Percentiles rank a stretch among this genome's conserved stretches.
These are phyloP conservation scores for Salix dunnii DNA, from an alignment of 345 rosid species.

Conservation along the genomic window DNA sequence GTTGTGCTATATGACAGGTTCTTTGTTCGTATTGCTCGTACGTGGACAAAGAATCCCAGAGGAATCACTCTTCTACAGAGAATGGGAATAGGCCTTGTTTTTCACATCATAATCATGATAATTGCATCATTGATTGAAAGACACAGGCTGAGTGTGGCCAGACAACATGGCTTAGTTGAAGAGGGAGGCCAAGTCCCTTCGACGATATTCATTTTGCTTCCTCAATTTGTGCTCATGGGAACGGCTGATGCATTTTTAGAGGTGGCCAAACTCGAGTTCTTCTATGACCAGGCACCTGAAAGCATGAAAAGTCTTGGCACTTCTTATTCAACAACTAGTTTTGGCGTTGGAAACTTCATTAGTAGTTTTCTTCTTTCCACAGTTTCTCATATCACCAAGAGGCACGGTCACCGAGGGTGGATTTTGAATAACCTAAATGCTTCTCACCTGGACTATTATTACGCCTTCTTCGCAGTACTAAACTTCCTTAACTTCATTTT, in stretches of 20 bases:
- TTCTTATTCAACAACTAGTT: conserved; percentile 48
- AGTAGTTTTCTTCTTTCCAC: conserved; percentile 70
- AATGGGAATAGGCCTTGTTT: conserved; percentile 62
- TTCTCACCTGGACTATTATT: conserved; percentile 71
- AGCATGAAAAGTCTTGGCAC: conserved; percentile 93
- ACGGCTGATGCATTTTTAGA: conserved; percentile 69
- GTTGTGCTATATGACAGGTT: conserved; percentile 58
- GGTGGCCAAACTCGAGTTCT: conserved; percentile 78
- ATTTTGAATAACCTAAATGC: conserved; percentile 68
- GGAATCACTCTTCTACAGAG: conserved; percentile 76
- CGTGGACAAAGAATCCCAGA: conserved; percentile 60
- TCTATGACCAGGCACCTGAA: conserved; percentile 92
- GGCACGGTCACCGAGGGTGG: conserved; percentile 58
- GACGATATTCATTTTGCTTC: conserved; percentile 64
- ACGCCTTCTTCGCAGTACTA: conserved; percentile 57
- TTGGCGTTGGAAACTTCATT: conserved; percentile 67
- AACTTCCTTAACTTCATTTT: conserved; percentile 52
- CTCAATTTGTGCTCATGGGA: conserved; percentile 81
- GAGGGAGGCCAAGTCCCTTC: conserved; percentile 52
- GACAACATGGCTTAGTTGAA: conserved; percentile 43
- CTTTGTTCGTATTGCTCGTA: conserved; percentile 42
- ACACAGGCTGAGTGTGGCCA: conserved; percentile 52
- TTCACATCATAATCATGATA: conserved; percentile 61
- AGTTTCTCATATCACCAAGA: conserved; percentile 47
- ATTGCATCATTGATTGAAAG: conserved; percentile 54